Evolutionary conservation across 495 filamentous ascomycete species (phyloP).

Genomic region (Penicillium coprophilum): DNA sequence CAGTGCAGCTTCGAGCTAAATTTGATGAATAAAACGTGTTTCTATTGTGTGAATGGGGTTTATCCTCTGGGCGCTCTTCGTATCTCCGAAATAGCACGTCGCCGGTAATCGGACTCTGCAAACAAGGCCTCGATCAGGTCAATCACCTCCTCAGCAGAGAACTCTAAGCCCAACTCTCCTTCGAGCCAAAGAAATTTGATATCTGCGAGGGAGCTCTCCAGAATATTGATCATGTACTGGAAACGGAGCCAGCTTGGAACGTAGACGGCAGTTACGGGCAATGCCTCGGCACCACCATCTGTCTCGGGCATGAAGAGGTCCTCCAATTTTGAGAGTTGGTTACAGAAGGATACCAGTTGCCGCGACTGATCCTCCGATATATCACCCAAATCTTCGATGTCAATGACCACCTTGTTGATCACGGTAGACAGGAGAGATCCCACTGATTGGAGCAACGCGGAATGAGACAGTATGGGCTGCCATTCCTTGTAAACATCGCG

Average conservation of each 20-base stretch:
- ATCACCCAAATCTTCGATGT: conserved; percentile 81
- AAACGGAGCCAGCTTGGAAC: conserved; percentile 84
- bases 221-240: conserved; percentile 81
- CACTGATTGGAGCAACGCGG: conserved; percentile 79
- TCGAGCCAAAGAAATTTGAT: conserved; percentile 88
- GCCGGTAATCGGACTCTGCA: conserved; percentile 78
- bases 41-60: not conserved
- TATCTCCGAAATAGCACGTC: conserved; percentile 78
- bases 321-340: conserved; percentile 66
- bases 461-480: conserved; percentile 76
- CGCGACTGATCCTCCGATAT: conserved; percentile 88
- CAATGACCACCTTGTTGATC: conserved; percentile 74
- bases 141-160: conserved; percentile 77
- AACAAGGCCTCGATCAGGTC: conserved; percentile 89
- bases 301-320: conserved; percentile 69
- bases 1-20: not conserved
- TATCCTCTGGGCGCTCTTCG: conserved; percentile 38
- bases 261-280: conserved; percentile 76
- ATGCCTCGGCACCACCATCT: conserved; percentile 31
- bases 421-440: conserved; percentile 80
- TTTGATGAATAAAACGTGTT: not conserved
- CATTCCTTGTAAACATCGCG: conserved; percentile 69
- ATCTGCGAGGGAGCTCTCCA: conserved; percentile 86
- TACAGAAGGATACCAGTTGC: conserved; percentile 70
- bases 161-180: conserved; percentile 79